Conservation (phyloP, 768 basidiomycete genomes). For the Amanita fuliginea region DNA sequence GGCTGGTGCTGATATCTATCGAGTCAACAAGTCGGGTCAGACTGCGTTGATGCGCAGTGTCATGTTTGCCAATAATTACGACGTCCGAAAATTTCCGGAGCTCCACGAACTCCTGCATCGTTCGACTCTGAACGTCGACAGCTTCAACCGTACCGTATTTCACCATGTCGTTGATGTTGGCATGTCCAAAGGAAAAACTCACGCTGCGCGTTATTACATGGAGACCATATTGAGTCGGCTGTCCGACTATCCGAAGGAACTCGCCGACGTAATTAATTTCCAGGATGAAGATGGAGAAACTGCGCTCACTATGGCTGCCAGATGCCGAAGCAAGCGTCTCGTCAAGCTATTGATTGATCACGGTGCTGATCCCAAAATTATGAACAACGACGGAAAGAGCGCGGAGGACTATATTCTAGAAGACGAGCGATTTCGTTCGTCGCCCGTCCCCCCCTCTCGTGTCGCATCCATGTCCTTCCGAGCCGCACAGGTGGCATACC, state of each 20-base stretch:
- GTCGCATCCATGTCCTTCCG: constrained; percentile 60
- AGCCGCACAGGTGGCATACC: constrained; percentile 52
- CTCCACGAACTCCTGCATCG: constrained; percentile 93
- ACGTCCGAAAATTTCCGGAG: constrained; percentile 97
- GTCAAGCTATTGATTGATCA: constrained; percentile 95
- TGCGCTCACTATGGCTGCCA: constrained; percentile 90
- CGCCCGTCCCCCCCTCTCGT: constrained; percentile 70
- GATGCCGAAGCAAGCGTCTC: constrained; percentile 89
- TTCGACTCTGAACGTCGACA: constrained; percentile 98
- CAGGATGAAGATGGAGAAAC: constrained; percentile 99
- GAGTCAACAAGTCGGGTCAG: constrained; percentile 93
- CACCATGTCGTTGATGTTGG: constrained; percentile 98
- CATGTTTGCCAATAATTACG: constrained; percentile 99
- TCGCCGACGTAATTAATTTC: constrained; percentile 97
- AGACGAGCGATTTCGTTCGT: constrained; percentile 93
- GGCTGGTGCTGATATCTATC: constrained; percentile 93
- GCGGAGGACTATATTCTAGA: constrained; percentile 99
- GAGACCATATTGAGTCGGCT: constrained; percentile 85
- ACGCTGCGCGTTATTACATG: constrained; percentile 98
- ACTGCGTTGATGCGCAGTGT: constrained; percentile 97
- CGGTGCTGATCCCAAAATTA: constrained; percentile 90
- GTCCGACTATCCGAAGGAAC: constrained; percentile 87
- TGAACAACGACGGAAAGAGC: constrained; percentile 91
- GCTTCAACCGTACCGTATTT: constrained; percentile 93
- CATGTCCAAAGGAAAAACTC: constrained; percentile 94